Evolutionary conservation across 257 asterid species (phyloP).

Genomic region (Rehmannia glutinosa): DNA sequence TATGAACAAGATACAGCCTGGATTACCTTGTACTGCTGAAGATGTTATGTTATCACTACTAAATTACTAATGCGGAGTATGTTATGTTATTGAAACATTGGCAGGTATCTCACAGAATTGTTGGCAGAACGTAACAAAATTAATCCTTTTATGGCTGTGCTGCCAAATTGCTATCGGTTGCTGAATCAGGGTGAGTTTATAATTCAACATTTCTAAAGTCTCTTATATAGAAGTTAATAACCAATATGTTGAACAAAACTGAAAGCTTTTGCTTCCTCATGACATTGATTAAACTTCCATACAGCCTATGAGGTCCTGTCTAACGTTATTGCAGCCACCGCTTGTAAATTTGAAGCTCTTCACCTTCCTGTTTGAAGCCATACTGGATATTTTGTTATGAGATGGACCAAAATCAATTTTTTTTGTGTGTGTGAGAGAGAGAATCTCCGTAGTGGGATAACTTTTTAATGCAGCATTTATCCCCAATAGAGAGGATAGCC

Average conservation of each 20-base stretch:
- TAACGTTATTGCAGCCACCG: conserved; percentile 7
- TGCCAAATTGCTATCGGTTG: conserved; percentile 65
- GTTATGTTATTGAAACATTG: conserved; percentile 1
- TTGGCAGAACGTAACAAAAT: conserved; percentile 71
- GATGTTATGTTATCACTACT: neutral
- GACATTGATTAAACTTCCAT: neutral
- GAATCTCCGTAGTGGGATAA: neutral
- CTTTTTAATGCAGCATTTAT: neutral
- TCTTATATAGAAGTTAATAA: neutral
- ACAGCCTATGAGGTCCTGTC: neutral
- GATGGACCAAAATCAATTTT: conserved; percentile 3
- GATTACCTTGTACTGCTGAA: too few species aligned
- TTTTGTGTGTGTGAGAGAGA: neutral
- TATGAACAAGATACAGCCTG: neutral
- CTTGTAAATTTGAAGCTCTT: neutral
- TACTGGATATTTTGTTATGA: neutral
- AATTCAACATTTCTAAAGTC: neutral
- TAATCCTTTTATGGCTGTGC: conserved; percentile 73
- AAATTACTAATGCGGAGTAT: conserved; percentile 6
- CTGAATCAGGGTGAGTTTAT: conserved; percentile 78
- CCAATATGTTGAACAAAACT: neutral
- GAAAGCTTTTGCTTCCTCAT: neutral
- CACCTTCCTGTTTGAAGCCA: neutral
- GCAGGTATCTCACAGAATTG: conserved; percentile 56
- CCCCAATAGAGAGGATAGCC: neutral